phyloP scores from a whole-genome alignment of 305 asterid genomes.

The Salvia sclarea region DNA sequence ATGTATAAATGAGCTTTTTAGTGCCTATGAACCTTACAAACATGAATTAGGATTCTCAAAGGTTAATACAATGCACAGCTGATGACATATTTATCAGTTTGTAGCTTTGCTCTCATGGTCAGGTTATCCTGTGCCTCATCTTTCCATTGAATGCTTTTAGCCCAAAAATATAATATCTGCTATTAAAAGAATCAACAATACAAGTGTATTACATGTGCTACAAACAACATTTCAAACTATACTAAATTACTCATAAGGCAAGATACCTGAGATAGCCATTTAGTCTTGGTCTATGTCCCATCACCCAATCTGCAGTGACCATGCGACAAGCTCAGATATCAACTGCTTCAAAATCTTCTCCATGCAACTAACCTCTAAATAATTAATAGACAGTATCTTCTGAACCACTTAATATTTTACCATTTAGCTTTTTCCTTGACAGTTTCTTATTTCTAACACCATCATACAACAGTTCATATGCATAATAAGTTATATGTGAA shows the following conservation, averaged over 20 bases:
- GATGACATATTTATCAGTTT: too few species aligned
- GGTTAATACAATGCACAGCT: too few species aligned
- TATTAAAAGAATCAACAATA: too few species aligned
- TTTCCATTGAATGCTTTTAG: too few species aligned
- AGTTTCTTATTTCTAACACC: conserved; percentile 77
- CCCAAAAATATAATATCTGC: too few species aligned
- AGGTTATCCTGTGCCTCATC: too few species aligned
- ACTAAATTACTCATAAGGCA: too few species aligned
- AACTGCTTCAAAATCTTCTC: conserved; percentile 23
- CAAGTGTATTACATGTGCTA: conserved; percentile 3
- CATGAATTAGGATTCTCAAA: too few species aligned
- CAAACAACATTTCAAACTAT: too few species aligned
- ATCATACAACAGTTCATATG: conserved; percentile 74
- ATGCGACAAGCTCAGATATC: conserved; percentile 1
- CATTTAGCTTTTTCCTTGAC: conserved; percentile 42
- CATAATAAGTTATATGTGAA: conserved; percentile 64
- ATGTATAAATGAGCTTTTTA: too few species aligned
- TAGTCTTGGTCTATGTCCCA: conserved; percentile 19
- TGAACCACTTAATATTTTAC: conserved; percentile 29
- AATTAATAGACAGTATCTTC: conserved; percentile 22
- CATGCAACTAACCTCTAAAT: conserved; percentile 14
- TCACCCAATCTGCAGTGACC: conserved; percentile 9
- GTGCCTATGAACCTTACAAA: too few species aligned
- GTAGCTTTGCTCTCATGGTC: too few species aligned
- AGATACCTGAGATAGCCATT: conserved; percentile 32